A percentile compares a stretch with the other conserved stretches of the same genome.
These are phyloP conservation scores for Globisporangium yorkense DNA, from an alignment of 352 stramenopile genomes.

Conservation along the genomic window DNA sequence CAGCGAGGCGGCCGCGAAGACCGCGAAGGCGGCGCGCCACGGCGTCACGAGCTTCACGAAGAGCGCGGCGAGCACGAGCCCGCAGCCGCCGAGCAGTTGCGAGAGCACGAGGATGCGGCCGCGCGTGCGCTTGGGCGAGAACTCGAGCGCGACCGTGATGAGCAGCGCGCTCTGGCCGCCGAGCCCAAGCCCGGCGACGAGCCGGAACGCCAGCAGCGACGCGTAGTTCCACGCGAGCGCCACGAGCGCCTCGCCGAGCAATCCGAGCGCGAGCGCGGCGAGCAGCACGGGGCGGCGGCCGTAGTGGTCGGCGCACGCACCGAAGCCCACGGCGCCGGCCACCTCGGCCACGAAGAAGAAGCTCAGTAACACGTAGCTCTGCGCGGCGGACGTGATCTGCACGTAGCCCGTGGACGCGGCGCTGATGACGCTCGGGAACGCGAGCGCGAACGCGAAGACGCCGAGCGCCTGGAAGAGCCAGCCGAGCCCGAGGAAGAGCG, in stretches of 20 bases:
- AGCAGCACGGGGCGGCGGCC: slow-evolving; percentile 41
- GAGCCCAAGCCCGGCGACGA: slow-evolving; percentile 37
- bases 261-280: slow-evolving; percentile 25
- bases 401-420: not conserved
- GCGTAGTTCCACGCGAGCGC: slow-evolving; percentile 25
- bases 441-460: slow-evolving; percentile 20
- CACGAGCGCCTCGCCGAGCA: slow-evolving; percentile 37
- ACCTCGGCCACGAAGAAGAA: slow-evolving; percentile 39
- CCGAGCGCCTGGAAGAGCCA: slow-evolving; percentile 40
- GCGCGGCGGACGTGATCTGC: not conserved
- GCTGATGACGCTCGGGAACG: slow-evolving; percentile 7
- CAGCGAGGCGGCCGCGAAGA: slow-evolving; percentile 12
- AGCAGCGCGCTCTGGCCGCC: slow-evolving; percentile 52
- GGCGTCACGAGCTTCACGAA: slow-evolving; percentile 21
- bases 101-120: slow-evolving; percentile 50
- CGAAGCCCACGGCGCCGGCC: slow-evolving; percentile 43
- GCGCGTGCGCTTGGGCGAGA: slow-evolving; percentile 49
- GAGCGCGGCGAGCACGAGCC: slow-evolving; percentile 32
- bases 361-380: slow-evolving; percentile 22
- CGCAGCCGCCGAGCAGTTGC: slow-evolving; percentile 33
- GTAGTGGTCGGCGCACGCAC: slow-evolving; percentile 54
- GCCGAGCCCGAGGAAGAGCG: slow-evolving; percentile 38
- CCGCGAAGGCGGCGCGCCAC: slow-evolving; percentile 17
- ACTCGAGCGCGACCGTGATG: slow-evolving; percentile 48
- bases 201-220: slow-evolving; percentile 36